phyloP scores from a whole-genome alignment of 371 early-diverging fungal genomes.

The Rhizopus delemar region DNA sequence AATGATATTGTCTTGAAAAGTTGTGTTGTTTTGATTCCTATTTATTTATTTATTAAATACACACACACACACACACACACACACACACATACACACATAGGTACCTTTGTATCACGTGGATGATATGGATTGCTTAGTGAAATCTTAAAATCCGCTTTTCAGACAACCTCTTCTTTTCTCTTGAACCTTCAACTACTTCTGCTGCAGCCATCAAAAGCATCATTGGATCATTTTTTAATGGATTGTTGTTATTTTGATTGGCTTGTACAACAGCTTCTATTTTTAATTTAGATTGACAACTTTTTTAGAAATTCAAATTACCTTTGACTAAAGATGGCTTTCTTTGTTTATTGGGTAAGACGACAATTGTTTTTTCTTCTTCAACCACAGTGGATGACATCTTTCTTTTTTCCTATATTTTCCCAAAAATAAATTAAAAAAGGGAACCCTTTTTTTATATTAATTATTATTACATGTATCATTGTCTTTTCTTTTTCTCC shows the following conservation, averaged over 20 bases:
- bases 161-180: conserved; percentile 9
- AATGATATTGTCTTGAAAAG: conserved; percentile 27
- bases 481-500: conserved; percentile 2
- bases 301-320: not conserved
- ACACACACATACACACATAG: not conserved
- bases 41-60: not conserved
- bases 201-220: conserved; percentile 51
- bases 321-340: not conserved
- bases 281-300: not conserved
- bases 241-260: conserved; percentile 2
- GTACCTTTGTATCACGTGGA: conserved; percentile 11
- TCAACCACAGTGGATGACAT: not conserved
- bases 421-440: not conserved
- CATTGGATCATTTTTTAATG: conserved; percentile 40
- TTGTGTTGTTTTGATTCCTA: conserved; percentile 13
- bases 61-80: not conserved
- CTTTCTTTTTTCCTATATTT: not conserved
- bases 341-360: not conserved
- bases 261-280: conserved; percentile 7
- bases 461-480: not conserved
- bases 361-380: conserved; percentile 3
- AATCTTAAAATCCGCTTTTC: not conserved
- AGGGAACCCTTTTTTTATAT: not conserved
- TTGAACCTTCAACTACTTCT: conserved; percentile 31
- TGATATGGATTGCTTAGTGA: conserved; percentile 5